These are phyloP conservation scores for Alternaria sp. DNA, from an alignment of 2,329 filamentous ascomycete genomes.

Conservation along the genomic window DNA sequence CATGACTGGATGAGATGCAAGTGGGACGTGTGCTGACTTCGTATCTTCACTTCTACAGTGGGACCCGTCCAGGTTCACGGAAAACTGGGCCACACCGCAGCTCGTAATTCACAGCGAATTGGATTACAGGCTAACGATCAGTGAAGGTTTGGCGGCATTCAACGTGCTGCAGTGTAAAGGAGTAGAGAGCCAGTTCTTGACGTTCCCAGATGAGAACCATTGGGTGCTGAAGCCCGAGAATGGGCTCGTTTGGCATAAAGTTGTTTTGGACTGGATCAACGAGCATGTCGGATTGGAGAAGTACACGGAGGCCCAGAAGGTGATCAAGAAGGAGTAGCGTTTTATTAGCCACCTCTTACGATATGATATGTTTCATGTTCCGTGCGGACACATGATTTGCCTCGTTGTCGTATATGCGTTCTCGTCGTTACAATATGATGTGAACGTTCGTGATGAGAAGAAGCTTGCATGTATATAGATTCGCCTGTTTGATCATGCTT, in stretches of 20 bases:
- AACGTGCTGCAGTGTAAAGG: conserved; percentile 81
- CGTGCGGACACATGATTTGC: neutral
- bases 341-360: neutral
- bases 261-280: conserved; percentile 81
- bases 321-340: neutral
- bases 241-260: conserved; percentile 85
- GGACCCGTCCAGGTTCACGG: conserved; percentile 64
- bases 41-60: conserved; percentile 44
- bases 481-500: no score
- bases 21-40: neutral
- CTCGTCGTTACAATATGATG: no score
- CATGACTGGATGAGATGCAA: neutral
- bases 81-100: conserved; percentile 85
- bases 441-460: neutral
- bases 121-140: conserved; percentile 86
- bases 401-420: neutral
- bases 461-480: neutral
- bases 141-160: conserved; percentile 84
- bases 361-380: neutral
- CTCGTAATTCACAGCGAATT: conserved; percentile 90
- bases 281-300: conserved; percentile 62
- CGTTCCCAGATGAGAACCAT: conserved; percentile 81
- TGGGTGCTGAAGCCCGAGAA: conserved; percentile 95
- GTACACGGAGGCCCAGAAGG: conserved; percentile 41
- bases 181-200: conserved; percentile 79